phyloP scores from a whole-genome alignment of 108 stramenopile species.

The Skeletonema marinoi region DNA sequence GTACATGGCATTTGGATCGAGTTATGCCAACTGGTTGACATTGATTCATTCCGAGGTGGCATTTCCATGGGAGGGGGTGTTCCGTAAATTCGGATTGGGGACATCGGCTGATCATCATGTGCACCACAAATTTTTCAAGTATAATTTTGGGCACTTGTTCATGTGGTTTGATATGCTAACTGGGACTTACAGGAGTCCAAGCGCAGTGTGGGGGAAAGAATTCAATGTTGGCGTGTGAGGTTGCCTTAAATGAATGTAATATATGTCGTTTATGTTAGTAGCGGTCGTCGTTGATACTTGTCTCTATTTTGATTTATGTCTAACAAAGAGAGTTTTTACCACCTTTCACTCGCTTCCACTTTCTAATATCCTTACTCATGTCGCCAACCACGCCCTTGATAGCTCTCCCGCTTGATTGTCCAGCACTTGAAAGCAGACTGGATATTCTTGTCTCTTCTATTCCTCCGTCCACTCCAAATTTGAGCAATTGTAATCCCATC shows the following conservation, averaged over 20 bases:
- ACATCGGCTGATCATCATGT: conserved; percentile 94
- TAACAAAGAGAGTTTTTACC: conserved; percentile 22
- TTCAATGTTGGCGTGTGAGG: conserved; percentile 74
- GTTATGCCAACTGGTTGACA: conserved; percentile 89
- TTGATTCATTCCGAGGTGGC: conserved; percentile 91
- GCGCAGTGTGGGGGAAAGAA: conserved; percentile 58
- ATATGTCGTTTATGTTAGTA: background rate
- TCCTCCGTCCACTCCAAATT: conserved; percentile 34
- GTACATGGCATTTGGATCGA: conserved; percentile 93
- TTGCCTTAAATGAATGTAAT: background rate
- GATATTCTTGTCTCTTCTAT: conserved; percentile 34
- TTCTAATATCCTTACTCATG: conserved; percentile 16
- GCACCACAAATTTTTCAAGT: conserved; percentile 95
- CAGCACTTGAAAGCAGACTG: conserved; percentile 20
- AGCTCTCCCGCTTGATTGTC: conserved; percentile 27
- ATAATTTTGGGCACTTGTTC: conserved; percentile 95
- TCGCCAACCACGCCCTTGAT: conserved; percentile 26
- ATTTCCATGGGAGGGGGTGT: conserved; percentile 78
- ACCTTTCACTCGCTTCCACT: conserved; percentile 30
- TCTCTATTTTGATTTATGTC: background rate
- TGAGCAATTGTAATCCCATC: conserved; percentile 19
- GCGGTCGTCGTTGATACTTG: too few species aligned
- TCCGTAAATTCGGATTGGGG: conserved; percentile 80
- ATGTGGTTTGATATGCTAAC: conserved; percentile 90
- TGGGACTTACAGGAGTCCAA: conserved; percentile 84